phyloP scores from a whole-genome alignment of 2,329 filamentous ascomycete species.

The Diaporthe batatas region DNA sequence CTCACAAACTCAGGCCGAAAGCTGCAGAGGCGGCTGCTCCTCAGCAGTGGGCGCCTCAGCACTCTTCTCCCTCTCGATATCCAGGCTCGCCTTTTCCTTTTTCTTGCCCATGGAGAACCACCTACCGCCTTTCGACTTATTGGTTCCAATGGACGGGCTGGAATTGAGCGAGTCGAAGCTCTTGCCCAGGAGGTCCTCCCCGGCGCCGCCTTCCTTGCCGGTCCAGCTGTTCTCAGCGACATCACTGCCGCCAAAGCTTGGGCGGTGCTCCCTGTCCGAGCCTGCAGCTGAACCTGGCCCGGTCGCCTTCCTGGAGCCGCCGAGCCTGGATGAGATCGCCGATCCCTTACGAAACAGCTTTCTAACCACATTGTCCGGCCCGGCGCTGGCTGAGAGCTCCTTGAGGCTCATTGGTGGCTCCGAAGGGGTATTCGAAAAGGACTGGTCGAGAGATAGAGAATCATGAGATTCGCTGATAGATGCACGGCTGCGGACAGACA shows the following conservation, averaged over 20 bases:
- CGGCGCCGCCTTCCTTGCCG: conserved; percentile 47
- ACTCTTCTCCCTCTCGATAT: conserved; percentile 60
- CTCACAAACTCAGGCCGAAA: conserved; percentile 4
- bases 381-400: conserved; percentile 54
- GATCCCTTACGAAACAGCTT: conserved; percentile 77
- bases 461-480: conserved; percentile 65
- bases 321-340: conserved; percentile 68
- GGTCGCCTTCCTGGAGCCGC: conserved; percentile 62
- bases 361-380: conserved; percentile 67
- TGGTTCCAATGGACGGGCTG: conserved; percentile 68
- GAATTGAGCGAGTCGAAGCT: conserved; percentile 70
- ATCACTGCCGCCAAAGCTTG: conserved; percentile 68
- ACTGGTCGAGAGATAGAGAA: conserved; percentile 67
- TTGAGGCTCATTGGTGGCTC: conserved; percentile 62
- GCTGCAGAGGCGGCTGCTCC: conserved; percentile 34
- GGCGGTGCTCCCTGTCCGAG: conserved; percentile 62
- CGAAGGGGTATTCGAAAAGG: conserved; percentile 69
- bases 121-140: conserved; percentile 59
- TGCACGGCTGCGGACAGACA: conserved; percentile 40
- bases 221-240: conserved; percentile 56
- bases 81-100: conserved; percentile 69
- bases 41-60: conserved; percentile 35
- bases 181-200: conserved; percentile 63
- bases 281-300: conserved; percentile 66
- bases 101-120: conserved; percentile 70